Conservation (phyloP, 768 basidiomycete genomes). For the Pholiota conissans region DNA sequence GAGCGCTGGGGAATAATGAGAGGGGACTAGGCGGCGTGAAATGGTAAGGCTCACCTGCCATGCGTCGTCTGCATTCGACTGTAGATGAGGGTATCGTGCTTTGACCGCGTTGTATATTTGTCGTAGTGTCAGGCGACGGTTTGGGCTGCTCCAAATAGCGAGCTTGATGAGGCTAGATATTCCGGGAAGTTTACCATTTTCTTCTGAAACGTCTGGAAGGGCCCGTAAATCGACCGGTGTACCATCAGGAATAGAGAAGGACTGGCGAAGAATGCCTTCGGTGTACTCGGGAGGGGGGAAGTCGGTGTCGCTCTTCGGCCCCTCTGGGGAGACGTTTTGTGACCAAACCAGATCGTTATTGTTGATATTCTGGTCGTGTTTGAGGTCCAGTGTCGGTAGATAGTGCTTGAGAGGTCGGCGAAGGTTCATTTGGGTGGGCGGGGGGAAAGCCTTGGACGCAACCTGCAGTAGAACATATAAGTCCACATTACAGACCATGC, state of each 20-base stretch:
- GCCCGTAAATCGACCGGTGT: slow-evolving; percentile 15
- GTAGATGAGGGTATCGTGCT: slow-evolving; percentile 6
- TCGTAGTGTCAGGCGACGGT: slow-evolving; percentile 7
- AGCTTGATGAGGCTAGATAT: slow-evolving; percentile 10
- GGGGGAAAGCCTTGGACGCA: neutral
- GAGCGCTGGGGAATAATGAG: slow-evolving; percentile 29
- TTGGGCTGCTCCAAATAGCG: slow-evolving; percentile 16
- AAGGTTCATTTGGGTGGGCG: neutral
- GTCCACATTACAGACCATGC: neutral
- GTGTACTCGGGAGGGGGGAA: slow-evolving; percentile 15
- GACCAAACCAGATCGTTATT: neutral
- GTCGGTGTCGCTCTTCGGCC: neutral
- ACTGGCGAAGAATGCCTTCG: slow-evolving; percentile 17
- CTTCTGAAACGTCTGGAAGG: slow-evolving; percentile 8
- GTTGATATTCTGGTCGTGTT: neutral
- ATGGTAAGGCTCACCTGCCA: slow-evolving; percentile 10
- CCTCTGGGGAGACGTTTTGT: neutral
- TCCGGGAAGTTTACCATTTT: slow-evolving; percentile 4
- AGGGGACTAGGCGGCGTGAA: too few species aligned
- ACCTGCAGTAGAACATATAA: neutral
- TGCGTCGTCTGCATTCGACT: slow-evolving; percentile 5
- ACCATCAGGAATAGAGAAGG: slow-evolving; percentile 9
- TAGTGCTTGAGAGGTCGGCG: neutral
- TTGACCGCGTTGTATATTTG: slow-evolving; percentile 15
- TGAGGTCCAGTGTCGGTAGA: neutral